phyloP scores from a whole-genome alignment of 2,329 filamentous ascomycete species.

The Pestalotiopsis sp. region DNA sequence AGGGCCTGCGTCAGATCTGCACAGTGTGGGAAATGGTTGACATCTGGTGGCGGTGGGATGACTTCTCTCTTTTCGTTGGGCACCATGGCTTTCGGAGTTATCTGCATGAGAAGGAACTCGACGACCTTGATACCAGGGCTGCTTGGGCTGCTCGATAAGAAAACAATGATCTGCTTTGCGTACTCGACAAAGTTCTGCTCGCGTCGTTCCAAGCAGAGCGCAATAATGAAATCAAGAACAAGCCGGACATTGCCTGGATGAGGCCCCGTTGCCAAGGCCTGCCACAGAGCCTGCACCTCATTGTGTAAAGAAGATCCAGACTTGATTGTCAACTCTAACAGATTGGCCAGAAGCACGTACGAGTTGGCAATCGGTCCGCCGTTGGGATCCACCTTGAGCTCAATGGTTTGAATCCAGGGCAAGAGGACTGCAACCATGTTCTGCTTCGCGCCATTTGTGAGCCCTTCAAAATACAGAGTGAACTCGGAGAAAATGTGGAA shows the following conservation, averaged over 20 bases:
- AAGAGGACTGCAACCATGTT: conserved; percentile 94
- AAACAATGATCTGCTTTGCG: conserved; percentile 97
- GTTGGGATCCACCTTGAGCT: conserved; percentile 88
- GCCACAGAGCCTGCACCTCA: conserved; percentile 96
- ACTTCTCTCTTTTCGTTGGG: conserved; percentile 79
- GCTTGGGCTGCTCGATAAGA: conserved; percentile 79
- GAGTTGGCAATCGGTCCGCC: conserved; percentile 89
- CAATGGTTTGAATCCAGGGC: conserved; percentile 94
- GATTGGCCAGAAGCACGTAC: conserved; percentile 91
- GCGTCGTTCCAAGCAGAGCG: conserved; percentile 85
- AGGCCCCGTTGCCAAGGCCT: conserved; percentile 90
- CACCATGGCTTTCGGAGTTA: conserved; percentile 96
- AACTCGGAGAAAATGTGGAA: conserved; percentile 97
- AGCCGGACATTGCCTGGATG: conserved; percentile 93
- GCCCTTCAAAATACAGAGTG: conserved; percentile 86
- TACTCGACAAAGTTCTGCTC: conserved; percentile 99
- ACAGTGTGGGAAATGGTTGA: conserved; percentile 79
- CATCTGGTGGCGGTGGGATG: conserved; percentile 72
- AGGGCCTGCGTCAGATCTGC: conserved; percentile 80
- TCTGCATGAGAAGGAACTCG: conserved; percentile 89
- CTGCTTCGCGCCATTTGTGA: conserved; percentile 80
- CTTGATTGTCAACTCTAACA: conserved; percentile 95
- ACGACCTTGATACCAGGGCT: conserved; percentile 85
- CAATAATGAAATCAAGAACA: conserved; percentile 95
- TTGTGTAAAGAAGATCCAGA: conserved; percentile 88